phyloP scores from a whole-genome alignment of 345 rosid species.

The Hibiscus mutabilis region DNA sequence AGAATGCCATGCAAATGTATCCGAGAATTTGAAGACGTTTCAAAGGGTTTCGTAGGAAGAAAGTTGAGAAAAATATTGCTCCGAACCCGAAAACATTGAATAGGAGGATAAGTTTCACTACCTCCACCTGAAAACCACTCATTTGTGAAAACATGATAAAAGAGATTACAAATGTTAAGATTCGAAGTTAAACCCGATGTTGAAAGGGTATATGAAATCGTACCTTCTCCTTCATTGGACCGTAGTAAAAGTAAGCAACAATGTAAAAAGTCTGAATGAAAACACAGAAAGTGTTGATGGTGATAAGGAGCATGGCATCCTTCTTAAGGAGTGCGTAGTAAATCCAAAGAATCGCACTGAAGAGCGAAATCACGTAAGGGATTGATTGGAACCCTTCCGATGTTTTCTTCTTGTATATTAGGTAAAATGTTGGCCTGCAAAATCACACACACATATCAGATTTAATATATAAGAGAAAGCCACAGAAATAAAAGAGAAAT shows the following conservation, averaged over 20 bases:
- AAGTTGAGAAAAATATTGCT: conserved; percentile 29
- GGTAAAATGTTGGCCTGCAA: conserved; percentile 20
- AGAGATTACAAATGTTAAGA: background rate
- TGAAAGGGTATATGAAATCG: too few relatives aligned
- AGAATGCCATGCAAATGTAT: conserved; percentile 64
- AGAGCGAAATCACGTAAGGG: conserved; percentile 56
- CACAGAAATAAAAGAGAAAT: too few relatives aligned
- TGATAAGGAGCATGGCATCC: conserved; percentile 41
- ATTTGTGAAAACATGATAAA: background rate
- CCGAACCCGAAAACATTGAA: conserved; percentile 64
- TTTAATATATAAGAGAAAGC: background rate
- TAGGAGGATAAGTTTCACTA: conserved; percentile 39
- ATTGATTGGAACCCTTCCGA: conserved; percentile 70
- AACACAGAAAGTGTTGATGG: conserved; percentile 46
- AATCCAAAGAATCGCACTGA: conserved; percentile 74
- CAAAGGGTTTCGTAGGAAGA: conserved; percentile 33
- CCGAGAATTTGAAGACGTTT: conserved; percentile 49
- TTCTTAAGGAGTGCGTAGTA: conserved; percentile 56
- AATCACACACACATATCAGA: background rate
- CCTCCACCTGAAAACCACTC: conserved; percentile 31
- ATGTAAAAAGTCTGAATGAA: conserved; percentile 44
- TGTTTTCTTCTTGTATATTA: conserved; percentile 57
- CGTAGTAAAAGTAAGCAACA: conserved; percentile 44
- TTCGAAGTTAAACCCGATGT: too few relatives aligned
- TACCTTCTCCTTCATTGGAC: conserved; percentile 53